Evolutionary conservation across 1,139 yeast genomes (phyloP).

Genomic region (Sugiyamaella pinicola): DNA sequence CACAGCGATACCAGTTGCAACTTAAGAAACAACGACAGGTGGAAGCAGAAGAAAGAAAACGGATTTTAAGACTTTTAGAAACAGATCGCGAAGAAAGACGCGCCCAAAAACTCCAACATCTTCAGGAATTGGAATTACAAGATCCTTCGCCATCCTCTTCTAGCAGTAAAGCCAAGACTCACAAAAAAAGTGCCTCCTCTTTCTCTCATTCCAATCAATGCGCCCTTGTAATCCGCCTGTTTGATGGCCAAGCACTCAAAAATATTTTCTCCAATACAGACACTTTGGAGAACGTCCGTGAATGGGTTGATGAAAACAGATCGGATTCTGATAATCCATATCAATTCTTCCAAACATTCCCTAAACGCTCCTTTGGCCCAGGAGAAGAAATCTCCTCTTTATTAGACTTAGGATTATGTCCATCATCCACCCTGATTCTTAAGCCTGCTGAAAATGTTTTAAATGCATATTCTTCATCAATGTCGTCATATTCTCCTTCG

Average conservation of each 20-base stretch:
- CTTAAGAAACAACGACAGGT: constrained; percentile 46
- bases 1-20: constrained; percentile 45
- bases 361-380: constrained; percentile 49
- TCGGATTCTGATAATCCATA: constrained; percentile 53
- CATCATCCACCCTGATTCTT: constrained; percentile 67
- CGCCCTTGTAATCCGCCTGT: constrained; percentile 42
- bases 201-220: constrained; percentile 40
- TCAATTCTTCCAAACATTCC: constrained; percentile 51
- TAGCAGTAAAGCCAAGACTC: background rate
- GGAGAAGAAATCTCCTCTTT: constrained; percentile 55
- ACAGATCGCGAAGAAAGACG: constrained; percentile 55
- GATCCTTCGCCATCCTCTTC: constrained; percentile 15
- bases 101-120: constrained; percentile 21
- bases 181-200: constrained; percentile 13
- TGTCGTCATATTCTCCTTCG: constrained; percentile 25
- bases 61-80: constrained; percentile 54
- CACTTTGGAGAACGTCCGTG: constrained; percentile 57
- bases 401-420: constrained; percentile 54
- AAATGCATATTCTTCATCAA: constrained; percentile 35
- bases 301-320: constrained; percentile 61
- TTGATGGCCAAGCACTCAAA: constrained; percentile 54
- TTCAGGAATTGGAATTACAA: too few relatives aligned
- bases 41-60: constrained; percentile 54
- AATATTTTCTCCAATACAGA: constrained; percentile 49
- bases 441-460: constrained; percentile 50